These are phyloP conservation scores for Colletotrichum cordylinicola DNA, from an alignment of 2,329 filamentous ascomycete genomes.

Conservation along the genomic window DNA sequence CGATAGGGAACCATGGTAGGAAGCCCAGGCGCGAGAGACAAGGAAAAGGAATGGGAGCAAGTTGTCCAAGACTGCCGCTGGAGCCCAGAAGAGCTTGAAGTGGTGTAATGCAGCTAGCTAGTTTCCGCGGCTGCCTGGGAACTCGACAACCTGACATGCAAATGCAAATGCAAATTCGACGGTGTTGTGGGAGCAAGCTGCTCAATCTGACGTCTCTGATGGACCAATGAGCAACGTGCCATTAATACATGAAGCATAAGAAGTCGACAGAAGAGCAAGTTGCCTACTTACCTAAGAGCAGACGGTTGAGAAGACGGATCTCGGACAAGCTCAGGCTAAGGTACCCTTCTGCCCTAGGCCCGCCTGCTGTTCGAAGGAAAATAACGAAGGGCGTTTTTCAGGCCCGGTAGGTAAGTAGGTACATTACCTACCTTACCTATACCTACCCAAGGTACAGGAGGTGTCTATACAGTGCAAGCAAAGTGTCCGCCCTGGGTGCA, in stretches of 20 bases:
- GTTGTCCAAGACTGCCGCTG: not conserved
- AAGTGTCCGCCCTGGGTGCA: not conserved
- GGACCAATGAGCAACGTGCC: not conserved
- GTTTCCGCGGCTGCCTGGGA: not conserved
- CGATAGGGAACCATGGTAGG: not conserved
- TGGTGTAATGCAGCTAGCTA: not conserved
- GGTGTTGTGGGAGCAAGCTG: not conserved
- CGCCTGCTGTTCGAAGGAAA: not conserved
- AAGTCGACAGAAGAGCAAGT: not conserved
- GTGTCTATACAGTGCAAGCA: slow-evolving; percentile 5
- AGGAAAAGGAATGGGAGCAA: not conserved
- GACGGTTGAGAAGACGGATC: not conserved
- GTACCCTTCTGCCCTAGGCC: not conserved
- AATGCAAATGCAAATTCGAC: no score
- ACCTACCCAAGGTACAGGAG: no score
- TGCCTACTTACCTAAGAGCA: not conserved
- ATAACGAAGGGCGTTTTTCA: not conserved
- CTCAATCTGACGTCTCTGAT: not conserved
- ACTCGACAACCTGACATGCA: not conserved
- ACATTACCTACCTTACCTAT: no score
- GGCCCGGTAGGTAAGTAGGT: not conserved
- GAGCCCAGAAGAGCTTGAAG: not conserved
- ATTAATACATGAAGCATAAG: not conserved
- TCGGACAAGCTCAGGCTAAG: not conserved
- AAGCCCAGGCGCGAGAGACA: not conserved